phyloP scores from a whole-genome alignment of 805 yeast species.

The Hanseniaspora meyeri region DNA sequence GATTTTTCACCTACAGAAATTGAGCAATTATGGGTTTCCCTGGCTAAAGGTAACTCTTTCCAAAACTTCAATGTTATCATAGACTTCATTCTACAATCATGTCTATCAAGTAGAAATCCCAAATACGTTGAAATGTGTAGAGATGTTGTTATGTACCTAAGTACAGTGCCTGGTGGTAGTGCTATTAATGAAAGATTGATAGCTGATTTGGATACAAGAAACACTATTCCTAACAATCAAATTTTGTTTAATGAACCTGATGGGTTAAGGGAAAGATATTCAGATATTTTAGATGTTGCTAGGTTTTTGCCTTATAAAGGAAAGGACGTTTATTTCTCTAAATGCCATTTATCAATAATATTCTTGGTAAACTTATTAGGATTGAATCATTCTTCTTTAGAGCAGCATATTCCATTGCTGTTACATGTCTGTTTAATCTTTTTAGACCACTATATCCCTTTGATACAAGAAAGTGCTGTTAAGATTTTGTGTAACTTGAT shows the following conservation, averaged over 20 bases:
- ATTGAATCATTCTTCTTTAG: conserved; percentile 50
- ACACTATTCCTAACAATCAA: conserved; percentile 71
- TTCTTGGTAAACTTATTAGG: conserved; percentile 72
- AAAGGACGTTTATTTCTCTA: conserved; percentile 67
- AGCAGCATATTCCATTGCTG: conserved; percentile 52
- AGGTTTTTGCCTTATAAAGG: conserved; percentile 41
- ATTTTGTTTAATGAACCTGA: conserved; percentile 26
- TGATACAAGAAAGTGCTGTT: conserved; percentile 77
- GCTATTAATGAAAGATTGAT: conserved; percentile 50
- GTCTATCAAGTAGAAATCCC: conserved; percentile 59
- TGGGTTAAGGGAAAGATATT: conserved; percentile 34
- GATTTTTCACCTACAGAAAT: conserved; percentile 71
- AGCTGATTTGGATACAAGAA: conserved; percentile 63
- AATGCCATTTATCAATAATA: conserved; percentile 76
- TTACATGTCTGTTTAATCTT: conserved; percentile 70
- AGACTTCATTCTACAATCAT: conserved; percentile 54
- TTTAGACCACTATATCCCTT: conserved; percentile 72
- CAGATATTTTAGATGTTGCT: conserved; percentile 67
- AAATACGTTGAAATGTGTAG: conserved; percentile 66
- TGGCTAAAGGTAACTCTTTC: conserved; percentile 62
- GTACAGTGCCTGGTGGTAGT: conserved; percentile 39
- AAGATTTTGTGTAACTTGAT: conserved; percentile 62
- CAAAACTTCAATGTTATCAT: conserved; percentile 61
- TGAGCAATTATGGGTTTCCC: conserved; percentile 88
- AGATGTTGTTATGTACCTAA: conserved; percentile 68